Conservation (phyloP, 1,284 basidiomycete genomes). For the Neolentinus lepideus region DNA sequence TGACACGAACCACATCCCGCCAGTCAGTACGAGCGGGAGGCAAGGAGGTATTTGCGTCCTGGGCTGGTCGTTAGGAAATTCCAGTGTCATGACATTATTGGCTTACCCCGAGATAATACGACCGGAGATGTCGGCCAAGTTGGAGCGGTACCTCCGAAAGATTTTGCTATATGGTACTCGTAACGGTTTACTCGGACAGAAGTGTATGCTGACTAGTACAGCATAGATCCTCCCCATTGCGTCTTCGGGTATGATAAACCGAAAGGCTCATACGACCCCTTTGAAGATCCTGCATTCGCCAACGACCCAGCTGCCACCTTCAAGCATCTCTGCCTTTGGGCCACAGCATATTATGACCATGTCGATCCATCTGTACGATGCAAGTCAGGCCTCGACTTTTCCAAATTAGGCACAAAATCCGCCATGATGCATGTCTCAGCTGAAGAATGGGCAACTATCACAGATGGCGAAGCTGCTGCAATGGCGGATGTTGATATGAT, state of each 20-base stretch:
- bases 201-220: no score
- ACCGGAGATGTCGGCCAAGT: background rate
- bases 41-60: background rate
- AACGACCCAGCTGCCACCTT: background rate
- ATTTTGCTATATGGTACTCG: background rate
- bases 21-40: background rate
- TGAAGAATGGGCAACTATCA: background rate
- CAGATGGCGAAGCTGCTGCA: background rate
- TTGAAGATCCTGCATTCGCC: background rate
- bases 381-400: background rate
- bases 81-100: background rate
- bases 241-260: background rate
- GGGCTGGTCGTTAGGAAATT: background rate
- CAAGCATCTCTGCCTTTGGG: background rate
- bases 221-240: background rate
- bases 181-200: background rate
- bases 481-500: background rate
- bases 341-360: background rate
- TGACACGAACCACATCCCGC: background rate
- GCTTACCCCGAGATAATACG: background rate
- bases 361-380: background rate
- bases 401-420: background rate
- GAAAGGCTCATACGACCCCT: background rate
- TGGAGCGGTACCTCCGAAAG: background rate
- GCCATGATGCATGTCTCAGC: background rate